A percentile compares a stretch with the other conserved stretches of the same genome.
Conservation (phyloP, 768 basidiomycete species). For the Sarcomyxa edulis region DNA sequence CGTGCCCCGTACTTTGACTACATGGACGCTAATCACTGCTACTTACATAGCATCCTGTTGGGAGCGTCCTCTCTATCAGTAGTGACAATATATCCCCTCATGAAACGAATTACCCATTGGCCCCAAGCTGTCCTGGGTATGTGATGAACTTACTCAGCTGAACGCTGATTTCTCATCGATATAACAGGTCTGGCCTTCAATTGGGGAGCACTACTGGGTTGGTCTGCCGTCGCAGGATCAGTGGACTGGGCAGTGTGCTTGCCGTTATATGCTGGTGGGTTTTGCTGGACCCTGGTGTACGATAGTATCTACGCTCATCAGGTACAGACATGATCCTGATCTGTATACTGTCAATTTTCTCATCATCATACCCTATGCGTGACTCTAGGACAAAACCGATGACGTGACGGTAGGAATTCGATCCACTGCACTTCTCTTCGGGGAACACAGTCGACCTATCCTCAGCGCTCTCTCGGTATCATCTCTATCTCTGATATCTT, state of each 20-base stretch:
- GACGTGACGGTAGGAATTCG: conserved; percentile 85
- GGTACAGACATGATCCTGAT: conserved; percentile 31
- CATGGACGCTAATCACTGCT: neutral
- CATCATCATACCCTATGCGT: conserved; percentile 1
- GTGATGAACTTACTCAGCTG: conserved; percentile 13
- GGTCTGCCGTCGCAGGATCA: conserved; percentile 85
- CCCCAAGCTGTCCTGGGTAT: conserved; percentile 92
- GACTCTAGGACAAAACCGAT: conserved; percentile 79
- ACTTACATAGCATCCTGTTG: conserved; percentile 64
- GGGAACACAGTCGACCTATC: conserved; percentile 67
- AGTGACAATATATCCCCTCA: conserved; percentile 88
- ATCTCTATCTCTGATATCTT: conserved; percentile 67
- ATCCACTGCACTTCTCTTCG: conserved; percentile 92
- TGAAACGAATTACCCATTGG: conserved; percentile 97
- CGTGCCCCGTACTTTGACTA: conserved; percentile 13
- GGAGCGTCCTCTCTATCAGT: conserved; percentile 89
- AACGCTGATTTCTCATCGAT: neutral
- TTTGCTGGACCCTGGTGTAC: conserved; percentile 94
- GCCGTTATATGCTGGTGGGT: conserved; percentile 85
- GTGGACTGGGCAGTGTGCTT: conserved; percentile 80
- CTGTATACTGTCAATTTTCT: neutral
- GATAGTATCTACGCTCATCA: conserved; percentile 99
- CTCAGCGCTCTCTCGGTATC: conserved; percentile 69
- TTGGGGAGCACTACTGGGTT: conserved; percentile 95
- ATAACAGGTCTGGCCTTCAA: conserved; percentile 85